Evolutionary conservation across 1,139 yeast species (phyloP).

Genomic region (Yamadazyma friedrichii): DNA sequence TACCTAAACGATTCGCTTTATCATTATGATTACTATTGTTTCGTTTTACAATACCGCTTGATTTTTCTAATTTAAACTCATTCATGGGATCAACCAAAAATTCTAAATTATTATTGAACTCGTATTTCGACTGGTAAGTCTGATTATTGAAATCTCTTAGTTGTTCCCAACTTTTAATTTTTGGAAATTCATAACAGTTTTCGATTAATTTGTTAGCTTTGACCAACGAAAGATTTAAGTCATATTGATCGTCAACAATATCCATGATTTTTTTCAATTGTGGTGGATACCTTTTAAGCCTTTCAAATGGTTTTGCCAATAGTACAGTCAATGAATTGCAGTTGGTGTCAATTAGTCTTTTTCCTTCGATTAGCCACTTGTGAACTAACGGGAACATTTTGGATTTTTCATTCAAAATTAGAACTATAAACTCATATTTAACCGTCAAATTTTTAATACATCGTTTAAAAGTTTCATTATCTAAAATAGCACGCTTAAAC

Average conservation of each 20-base stretch:
- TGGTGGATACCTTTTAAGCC: slow-evolving; percentile 16
- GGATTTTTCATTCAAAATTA: slow-evolving; percentile 6
- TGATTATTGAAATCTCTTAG: slow-evolving; percentile 10
- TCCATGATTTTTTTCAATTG: slow-evolving; percentile 17
- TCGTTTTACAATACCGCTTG: neutral
- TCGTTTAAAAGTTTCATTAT: slow-evolving; percentile 5
- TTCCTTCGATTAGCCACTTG: slow-evolving; percentile 17
- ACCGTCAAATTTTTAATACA: slow-evolving; percentile 5
- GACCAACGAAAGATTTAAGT: slow-evolving; percentile 17
- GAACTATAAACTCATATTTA: slow-evolving; percentile 7
- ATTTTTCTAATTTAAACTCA: slow-evolving; percentile 10
- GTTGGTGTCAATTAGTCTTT: slow-evolving; percentile 7
- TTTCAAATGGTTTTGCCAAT: slow-evolving; percentile 14
- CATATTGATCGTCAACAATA: slow-evolving; percentile 10
- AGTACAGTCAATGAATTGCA: slow-evolving; percentile 3
- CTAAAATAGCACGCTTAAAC: slow-evolving; percentile 13
- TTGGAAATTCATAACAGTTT: slow-evolving; percentile 9
- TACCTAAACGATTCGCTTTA: neutral
- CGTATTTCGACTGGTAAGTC: slow-evolving; percentile 2
- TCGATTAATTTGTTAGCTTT: slow-evolving; percentile 18
- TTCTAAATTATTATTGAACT: slow-evolving; percentile 11
- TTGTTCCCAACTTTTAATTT: slow-evolving; percentile 15
- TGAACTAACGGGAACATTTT: slow-evolving; percentile 5
- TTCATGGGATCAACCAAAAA: slow-evolving; percentile 10
- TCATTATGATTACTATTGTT: neutral